Evolutionary conservation across 345 rosid genomes (phyloP), one percentile per base, ranked within the genome.

Genomic region (Sapria himalayana): DNA sequence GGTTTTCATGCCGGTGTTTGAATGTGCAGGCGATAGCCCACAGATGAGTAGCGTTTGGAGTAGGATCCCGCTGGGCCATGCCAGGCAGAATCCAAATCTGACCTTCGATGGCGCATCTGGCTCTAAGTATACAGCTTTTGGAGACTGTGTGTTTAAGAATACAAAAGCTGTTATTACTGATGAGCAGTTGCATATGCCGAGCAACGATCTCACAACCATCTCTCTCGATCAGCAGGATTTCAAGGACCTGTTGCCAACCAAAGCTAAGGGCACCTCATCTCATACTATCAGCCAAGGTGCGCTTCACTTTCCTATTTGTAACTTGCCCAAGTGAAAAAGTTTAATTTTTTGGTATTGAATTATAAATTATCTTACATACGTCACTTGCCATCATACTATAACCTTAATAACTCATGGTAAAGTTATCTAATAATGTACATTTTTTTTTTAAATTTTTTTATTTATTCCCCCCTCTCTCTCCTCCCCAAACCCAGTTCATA

Each of bases 21-120:
- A 31, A 29, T 59, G 16, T 58, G 49, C 71, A 86, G 97, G 70
- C 74, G 76, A 66, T 57, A 66, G 69, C 74, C 78, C 59, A 25
- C 77, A 59, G 41, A 57, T 66, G 67, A 61, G 56, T 56, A 60
- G 65, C 46, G 65, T 50, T 31, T 62, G 79, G 74, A 57, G 68
- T 40, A 60, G 66, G 38, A 56, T 43, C 15, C 63, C 86, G 23
- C 55, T 64, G 47, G 48, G 57, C 40, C 61, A 70, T 35, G 37
- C 65, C 54, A 62, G 51, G 64, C 48, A 63, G 25, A 60, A 46
- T 22, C 56, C 54, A 48, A 54, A 39, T 38, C 54, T 66, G 36
- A 33, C 65, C 12, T 70, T 75, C 77, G 75, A 58, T 43, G 48
- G 59, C 50, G 17, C 69, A 19, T 51, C 67, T 40, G 47, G 53